Conservation (phyloP, 2,329 filamentous ascomycete species). For the Fusarium armeniacum region DNA sequence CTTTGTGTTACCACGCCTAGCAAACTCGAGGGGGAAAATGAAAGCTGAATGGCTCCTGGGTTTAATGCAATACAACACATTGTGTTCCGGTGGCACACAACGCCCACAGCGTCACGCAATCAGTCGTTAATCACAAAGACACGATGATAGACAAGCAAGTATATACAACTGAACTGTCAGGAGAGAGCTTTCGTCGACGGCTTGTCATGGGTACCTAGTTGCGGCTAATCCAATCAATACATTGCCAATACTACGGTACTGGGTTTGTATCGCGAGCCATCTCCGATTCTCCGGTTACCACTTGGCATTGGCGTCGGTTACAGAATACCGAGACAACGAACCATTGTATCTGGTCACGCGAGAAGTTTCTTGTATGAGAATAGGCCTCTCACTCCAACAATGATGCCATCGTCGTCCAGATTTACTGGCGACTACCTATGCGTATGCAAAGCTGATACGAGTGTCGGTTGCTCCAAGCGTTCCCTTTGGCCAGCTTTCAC, state of each 20-base stretch:
- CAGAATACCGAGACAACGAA: not conserved
- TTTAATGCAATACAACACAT: not conserved
- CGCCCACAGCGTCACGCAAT: not conserved
- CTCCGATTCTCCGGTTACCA: constrained; percentile 7
- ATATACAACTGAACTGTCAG: not conserved
- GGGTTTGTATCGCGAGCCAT: constrained; percentile 8
- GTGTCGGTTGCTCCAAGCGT: not conserved
- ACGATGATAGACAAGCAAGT: not conserved
- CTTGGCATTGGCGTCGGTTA: not conserved
- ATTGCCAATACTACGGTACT: not conserved
- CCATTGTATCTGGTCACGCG: constrained; percentile 11
- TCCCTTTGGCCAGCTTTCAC: not conserved
- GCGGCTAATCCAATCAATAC: not conserved
- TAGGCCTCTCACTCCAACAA: not conserved
- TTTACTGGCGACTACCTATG: not conserved
- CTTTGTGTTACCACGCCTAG: not conserved
- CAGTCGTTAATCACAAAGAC: not conserved
- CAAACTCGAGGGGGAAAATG: not conserved
- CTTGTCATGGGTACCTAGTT: not conserved
- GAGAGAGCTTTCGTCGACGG: not conserved
- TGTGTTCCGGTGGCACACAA: not conserved
- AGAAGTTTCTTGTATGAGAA: constrained; percentile 6
- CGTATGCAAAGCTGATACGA: not conserved
- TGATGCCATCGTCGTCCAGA: not conserved
- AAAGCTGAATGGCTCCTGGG: not conserved